Base-by-base conservation (phyloP, 2,329 filamentous ascomycete species). In the Aureobasidium uvarum region DNA sequence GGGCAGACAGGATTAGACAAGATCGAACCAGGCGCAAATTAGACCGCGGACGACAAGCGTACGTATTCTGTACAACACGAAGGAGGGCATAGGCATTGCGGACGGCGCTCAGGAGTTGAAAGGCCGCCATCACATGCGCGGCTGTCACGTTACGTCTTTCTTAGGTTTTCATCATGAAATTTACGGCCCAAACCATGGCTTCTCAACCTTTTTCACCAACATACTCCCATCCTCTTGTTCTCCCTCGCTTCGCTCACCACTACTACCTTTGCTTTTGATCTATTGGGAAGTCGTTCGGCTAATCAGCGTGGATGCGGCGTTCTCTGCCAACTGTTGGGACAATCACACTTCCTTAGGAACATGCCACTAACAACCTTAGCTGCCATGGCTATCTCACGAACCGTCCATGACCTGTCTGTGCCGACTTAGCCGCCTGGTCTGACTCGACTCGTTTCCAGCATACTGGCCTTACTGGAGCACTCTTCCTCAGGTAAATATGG, bases 1-100 rank as follows among this genome's bases (percentile, higher is more conserved):
- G 87, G 93, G 93, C 76, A 88, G 93, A 83, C 94, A 98, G 83
- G 94, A 98, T 67, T 83, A 79, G 59, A 64, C 51, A 33, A 65
- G 4, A 54, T 16, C 45, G 38, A 11, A 46, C 16, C 41, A 16
- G 48, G 62, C 33, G 38, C 36, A 39, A 18, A 41, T 45, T 28
- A 36, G 11, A 52, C 48, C 45, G 31, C 45, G 20, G 36, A 59
- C 52, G 31, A 46, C 7, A 56, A 56, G 23, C 51, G 52, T 33
- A 56, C 63, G 52, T 65, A 56, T 52, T 28, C 28, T 65, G 63
- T 59, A 65, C 45, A 51, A 65, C 52, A 65, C 41, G 33, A 28
- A 58, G 52, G 51, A 50, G 52, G 51, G 28, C 43, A 58, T 59
- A 39, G 63, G 63, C 63, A 65, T 65, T 65, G 63, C 63, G 63